phyloP scores from a whole-genome alignment of 768 basidiomycete genomes.

The Suillus brevipes region DNA sequence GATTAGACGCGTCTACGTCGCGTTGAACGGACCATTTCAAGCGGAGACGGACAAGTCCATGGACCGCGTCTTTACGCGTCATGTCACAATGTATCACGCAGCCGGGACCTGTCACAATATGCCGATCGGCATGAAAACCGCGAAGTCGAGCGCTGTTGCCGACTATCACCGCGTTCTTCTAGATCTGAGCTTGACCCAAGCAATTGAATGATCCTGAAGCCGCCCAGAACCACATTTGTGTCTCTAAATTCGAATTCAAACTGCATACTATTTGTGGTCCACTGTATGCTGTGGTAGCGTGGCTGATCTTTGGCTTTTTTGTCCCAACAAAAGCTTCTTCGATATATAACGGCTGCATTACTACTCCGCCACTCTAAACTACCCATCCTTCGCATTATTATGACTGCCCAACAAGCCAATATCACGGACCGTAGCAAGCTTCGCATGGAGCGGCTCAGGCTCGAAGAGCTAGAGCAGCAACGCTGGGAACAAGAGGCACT shows the following conservation, averaged over 20 bases:
- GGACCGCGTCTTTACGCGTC: slow-evolving; percentile 26
- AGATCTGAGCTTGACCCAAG: background rate
- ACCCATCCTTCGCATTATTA: background rate
- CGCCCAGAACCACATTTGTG: background rate
- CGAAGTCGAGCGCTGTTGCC: background rate
- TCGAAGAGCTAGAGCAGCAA: slow-evolving; percentile 53
- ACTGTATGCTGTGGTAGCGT: slow-evolving; percentile 5
- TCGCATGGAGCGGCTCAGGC: slow-evolving; percentile 46
- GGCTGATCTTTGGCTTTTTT: slow-evolving; percentile 7
- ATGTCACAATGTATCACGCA: slow-evolving; percentile 32
- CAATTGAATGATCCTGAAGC: background rate
- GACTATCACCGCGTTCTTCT: background rate
- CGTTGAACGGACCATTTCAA: slow-evolving; percentile 33
- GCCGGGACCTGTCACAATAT: slow-evolving; percentile 18
- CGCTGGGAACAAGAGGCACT: slow-evolving; percentile 56
- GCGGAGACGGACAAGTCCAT: slow-evolving; percentile 31
- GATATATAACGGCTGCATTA: slow-evolving; percentile 9
- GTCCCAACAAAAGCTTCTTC: slow-evolving; percentile 3
- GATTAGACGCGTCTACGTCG: slow-evolving; percentile 32
- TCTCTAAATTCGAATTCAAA: slow-evolving; percentile 3
- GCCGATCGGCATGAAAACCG: background rate
- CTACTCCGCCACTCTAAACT: slow-evolving; percentile 2
- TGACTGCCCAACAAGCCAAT: slow-evolving; percentile 17
- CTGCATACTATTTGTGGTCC: slow-evolving; percentile 5
- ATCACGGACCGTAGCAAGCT: slow-evolving; percentile 44